Evolutionary conservation across 495 filamentous ascomycete genomes (phyloP).

Genomic region (Zalerion maritima): DNA sequence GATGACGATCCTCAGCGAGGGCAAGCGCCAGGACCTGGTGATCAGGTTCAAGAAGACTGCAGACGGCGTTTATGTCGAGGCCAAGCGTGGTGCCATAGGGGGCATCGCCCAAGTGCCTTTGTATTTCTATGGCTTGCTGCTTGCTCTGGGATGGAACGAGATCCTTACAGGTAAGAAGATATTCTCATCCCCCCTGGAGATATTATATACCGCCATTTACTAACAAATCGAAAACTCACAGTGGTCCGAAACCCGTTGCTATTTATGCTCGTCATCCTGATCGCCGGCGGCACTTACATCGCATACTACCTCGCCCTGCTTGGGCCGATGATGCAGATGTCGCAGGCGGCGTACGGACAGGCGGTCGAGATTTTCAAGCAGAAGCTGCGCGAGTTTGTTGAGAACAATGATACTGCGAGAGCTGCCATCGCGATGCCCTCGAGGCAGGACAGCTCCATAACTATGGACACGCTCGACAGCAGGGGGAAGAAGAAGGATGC

Average conservation of each 20-base stretch:
- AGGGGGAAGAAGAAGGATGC: slow-evolving; percentile 38
- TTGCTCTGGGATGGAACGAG: slow-evolving; percentile 95
- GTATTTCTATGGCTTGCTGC: slow-evolving; percentile 80
- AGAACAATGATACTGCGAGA: slow-evolving; percentile 61
- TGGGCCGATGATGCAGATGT: slow-evolving; percentile 90
- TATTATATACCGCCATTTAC: slow-evolving; percentile 4
- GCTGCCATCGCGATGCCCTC: slow-evolving; percentile 63
- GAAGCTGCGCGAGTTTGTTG: slow-evolving; percentile 72
- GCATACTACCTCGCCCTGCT: slow-evolving; percentile 88
- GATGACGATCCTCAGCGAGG: slow-evolving; percentile 81
- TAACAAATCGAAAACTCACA: slow-evolving; percentile 31
- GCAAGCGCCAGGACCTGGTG: slow-evolving; percentile 74
- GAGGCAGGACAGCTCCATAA: slow-evolving; percentile 21
- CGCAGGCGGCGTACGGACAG: slow-evolving; percentile 73
- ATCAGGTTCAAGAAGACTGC: slow-evolving; percentile 96
- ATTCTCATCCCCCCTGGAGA: slow-evolving; percentile 6
- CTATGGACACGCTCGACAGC: slow-evolving; percentile 45
- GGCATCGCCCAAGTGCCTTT: slow-evolving; percentile 87
- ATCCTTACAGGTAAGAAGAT: slow-evolving; percentile 63
- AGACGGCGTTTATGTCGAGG: slow-evolving; percentile 93
- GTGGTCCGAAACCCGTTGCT: slow-evolving; percentile 87
- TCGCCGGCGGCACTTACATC: slow-evolving; percentile 63
- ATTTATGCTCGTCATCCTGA: slow-evolving; percentile 73
- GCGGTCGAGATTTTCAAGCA: slow-evolving; percentile 81
- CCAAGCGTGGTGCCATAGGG: slow-evolving; percentile 89